Evolutionary conservation across 257 asterid species (phyloP).

Genomic region (Solanum pennellii): DNA sequence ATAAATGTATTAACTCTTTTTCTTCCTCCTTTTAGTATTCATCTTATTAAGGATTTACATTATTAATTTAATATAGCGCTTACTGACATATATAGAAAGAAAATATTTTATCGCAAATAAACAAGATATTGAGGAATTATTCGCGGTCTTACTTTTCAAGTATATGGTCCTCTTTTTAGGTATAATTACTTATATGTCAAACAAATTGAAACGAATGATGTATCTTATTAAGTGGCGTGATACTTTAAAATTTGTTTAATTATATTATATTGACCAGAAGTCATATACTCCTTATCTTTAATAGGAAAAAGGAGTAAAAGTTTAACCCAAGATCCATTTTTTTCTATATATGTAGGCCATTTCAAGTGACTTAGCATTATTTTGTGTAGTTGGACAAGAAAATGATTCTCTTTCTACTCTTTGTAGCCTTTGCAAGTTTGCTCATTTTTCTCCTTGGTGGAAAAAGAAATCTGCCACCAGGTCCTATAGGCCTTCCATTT

Average conservation of each 20-base stretch:
- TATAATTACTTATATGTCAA: too few species aligned
- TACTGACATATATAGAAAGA: too few species aligned
- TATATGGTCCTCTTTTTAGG: not conserved
- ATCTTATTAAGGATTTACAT: too few species aligned
- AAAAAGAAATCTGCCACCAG: not conserved
- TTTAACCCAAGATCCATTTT: not conserved
- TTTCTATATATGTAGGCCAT: too few species aligned
- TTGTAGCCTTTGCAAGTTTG: not conserved
- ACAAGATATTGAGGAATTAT: too few species aligned
- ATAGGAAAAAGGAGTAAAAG: not conserved
- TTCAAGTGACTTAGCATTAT: not conserved
- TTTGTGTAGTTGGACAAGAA: not conserved
- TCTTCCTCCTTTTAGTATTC: too few species aligned
- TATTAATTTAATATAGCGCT: too few species aligned
- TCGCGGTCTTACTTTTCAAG: not conserved
- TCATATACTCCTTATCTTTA: not conserved
- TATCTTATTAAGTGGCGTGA: not conserved
- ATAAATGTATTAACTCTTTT: too few species aligned
- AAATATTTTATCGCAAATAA: not conserved
- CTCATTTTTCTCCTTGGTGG: not conserved
- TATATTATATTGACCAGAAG: not conserved
- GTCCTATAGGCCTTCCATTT: not conserved
- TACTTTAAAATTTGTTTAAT: too few species aligned
- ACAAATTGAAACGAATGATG: too few species aligned
- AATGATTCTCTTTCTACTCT: not conserved